phyloP scores from a whole-genome alignment of 345 rosid genomes.

The Salix dunnii region DNA sequence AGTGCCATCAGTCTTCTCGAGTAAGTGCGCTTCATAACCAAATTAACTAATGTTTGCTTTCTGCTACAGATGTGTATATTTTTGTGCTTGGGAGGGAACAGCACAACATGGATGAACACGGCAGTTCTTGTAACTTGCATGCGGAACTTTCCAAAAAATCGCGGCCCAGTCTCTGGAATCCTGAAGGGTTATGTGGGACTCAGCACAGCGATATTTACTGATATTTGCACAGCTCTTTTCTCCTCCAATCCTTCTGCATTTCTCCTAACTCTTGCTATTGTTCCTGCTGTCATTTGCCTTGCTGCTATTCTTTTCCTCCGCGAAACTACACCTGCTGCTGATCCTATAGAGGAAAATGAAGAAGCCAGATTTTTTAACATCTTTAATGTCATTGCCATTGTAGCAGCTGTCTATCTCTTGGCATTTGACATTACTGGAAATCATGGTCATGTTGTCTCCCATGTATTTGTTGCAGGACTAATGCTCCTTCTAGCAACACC shows the following conservation, averaged over 20 bases:
- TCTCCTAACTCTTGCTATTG: slow-evolving; percentile 49
- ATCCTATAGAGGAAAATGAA: slow-evolving; percentile 23
- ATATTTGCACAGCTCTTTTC: slow-evolving; percentile 50
- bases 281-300: slow-evolving; percentile 49
- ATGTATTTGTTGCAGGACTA: slow-evolving; percentile 44
- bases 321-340: slow-evolving; percentile 28
- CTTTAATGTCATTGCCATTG: slow-evolving; percentile 46
- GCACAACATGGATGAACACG: slow-evolving; percentile 74
- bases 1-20: too few species aligned
- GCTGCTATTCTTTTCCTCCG: slow-evolving; percentile 47
- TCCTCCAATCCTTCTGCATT: slow-evolving; percentile 43
- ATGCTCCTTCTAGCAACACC: slow-evolving; percentile 44
- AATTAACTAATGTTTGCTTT: neutral
- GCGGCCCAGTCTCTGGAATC: slow-evolving; percentile 59
- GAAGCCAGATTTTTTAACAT: slow-evolving; percentile 38
- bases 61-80: slow-evolving; percentile 55
- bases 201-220: slow-evolving; percentile 63
- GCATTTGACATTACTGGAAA: slow-evolving; percentile 47
- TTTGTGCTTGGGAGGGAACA: slow-evolving; percentile 60
- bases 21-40: too few species aligned
- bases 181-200: slow-evolving; percentile 63
- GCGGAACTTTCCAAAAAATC: slow-evolving; percentile 52
- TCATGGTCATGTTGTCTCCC: slow-evolving; percentile 35
- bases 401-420: slow-evolving; percentile 46
- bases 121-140: slow-evolving; percentile 64